phyloP scores from a whole-genome alignment of 2,329 filamentous ascomycete species.

The Colletotrichum sp. region DNA sequence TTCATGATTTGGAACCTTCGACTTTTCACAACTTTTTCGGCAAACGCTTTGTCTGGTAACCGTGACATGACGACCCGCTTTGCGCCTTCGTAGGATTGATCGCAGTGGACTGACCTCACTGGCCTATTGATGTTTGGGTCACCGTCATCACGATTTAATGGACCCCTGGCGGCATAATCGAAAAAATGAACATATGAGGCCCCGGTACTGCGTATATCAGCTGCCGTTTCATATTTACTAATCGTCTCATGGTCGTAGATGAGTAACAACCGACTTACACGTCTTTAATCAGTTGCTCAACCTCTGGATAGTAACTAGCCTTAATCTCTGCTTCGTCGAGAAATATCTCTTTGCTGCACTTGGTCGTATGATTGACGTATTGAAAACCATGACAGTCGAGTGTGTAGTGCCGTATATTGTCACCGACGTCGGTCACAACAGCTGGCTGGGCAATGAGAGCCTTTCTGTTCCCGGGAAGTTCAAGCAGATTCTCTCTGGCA shows the following conservation, averaged over 20 bases:
- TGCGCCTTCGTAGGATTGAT: conserved; percentile 57
- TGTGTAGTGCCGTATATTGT: conserved; percentile 70
- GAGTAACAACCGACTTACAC: neutral
- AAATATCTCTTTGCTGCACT: conserved; percentile 51
- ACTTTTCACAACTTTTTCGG: neutral
- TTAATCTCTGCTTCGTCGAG: conserved; percentile 55
- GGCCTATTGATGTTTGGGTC: conserved; percentile 54
- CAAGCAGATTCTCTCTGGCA: neutral
- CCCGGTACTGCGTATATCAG: conserved; percentile 24
- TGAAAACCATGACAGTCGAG: conserved; percentile 61
- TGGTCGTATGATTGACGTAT: conserved; percentile 52
- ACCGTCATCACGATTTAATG: conserved; percentile 63
- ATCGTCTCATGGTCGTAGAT: neutral
- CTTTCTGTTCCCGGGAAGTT: neutral
- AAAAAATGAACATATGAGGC: conserved; percentile 16
- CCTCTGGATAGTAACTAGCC: conserved; percentile 40
- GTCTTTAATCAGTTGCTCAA: conserved; percentile 9
- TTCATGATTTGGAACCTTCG: conserved; percentile 21
- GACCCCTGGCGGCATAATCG: neutral
- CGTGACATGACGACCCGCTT: neutral
- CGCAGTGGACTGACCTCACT: conserved; percentile 50
- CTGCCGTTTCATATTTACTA: neutral
- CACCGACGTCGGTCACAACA: conserved; percentile 56
- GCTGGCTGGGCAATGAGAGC: neutral
- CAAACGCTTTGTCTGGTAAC: neutral